Evolutionary conservation across 2,329 filamentous ascomycete genomes (phyloP), one percentile per base, ranked within the genome.

Genomic region (Huntiella savannae): DNA sequence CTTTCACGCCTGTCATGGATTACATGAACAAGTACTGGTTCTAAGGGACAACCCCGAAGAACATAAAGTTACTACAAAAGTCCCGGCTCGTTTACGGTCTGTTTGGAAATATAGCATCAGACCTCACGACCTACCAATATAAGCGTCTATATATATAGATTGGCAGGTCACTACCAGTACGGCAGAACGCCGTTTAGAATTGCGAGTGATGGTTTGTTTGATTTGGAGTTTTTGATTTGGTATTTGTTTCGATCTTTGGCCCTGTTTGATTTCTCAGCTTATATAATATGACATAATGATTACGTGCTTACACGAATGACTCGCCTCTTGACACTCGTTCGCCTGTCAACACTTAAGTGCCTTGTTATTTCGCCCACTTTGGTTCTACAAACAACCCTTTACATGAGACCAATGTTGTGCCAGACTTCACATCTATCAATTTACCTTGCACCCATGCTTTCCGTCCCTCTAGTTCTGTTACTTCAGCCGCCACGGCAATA

Each of bases 351-450:
- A 7, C 22, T 11, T n/a, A 10, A 12, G 19, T 41, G 22, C 32
- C 17, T 15, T n/a, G 47, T 35, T 50, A 45, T 34, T 13, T 13
- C 39, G 37, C 49, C 45, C 47, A 53, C 42, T 52, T 53, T 4
- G 52, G 52, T 43, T 53, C 50, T 17, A 53, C 40, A 40, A 52
- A 53, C 37, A 52, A 13, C 13, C 47, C 52, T 41, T 49, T 51
- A 4, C 49, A 49, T 33, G 37, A 40, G 22, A 51, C 52, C 22
- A 52, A 43, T 8, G 49, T 47, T 7, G 32, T 38, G 10, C 46
- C 44, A n/a, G 47, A 46, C 8, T 45, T 22, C n/a, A 47, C 51
- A 40, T 52, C 50, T 35, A 49, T 46, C 12, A 55, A 43, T 13
- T 39, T 42, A 2, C 47, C 50, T 34, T 50, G 45, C 4, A 55